Evolutionary conservation across 331 rosid species (phyloP), one percentile per base, ranked within the genome.

Genomic region (Quercus tomentella): DNA sequence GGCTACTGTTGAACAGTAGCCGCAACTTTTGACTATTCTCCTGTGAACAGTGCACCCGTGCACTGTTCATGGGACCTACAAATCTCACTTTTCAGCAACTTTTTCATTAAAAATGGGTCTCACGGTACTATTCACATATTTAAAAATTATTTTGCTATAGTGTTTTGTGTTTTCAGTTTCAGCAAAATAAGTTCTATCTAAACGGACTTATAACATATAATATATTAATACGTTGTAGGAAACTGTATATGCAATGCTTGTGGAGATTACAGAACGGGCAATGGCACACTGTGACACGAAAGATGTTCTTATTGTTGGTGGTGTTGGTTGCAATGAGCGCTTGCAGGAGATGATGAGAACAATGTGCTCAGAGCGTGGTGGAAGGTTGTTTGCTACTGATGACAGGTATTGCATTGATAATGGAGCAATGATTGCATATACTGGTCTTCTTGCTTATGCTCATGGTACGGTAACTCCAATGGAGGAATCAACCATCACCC

Each of bases 201-300:
- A 26, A 26, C 2, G 0, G 3, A 26, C 28, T 0, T 26, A 26
- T 8, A 21, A 33, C 10, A 28, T 9, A 45, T 6, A 20, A 18
- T 21, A 33, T 41, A 67, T 45, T 31, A 17, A 17, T 33, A 52
- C 33, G 18, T 73, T 85, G 75, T 81, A 95, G 97, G 99, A 92
- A 82, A 91, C 93, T 2, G 11, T 92, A 73, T 95, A 83, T 72
- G 97, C 98, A 49, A 95, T 95, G 98, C 94, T 95, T 74, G 98
- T 95, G 82, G 98, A 95, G 93, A 95, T 95, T 55, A 95, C 98
- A 2, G 98, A 95, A 76, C 89, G 97, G 16, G 98, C 97, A 60
- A 94, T 94, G 98, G 98, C 98, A 71, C 98, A 92, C 55, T 95
- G 97, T 76, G 99, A 95, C 84, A 84, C 69, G 33, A 91, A 91